phyloP scores from a whole-genome alignment of 805 yeast species.

The Priceomyces fermenticarens region DNA sequence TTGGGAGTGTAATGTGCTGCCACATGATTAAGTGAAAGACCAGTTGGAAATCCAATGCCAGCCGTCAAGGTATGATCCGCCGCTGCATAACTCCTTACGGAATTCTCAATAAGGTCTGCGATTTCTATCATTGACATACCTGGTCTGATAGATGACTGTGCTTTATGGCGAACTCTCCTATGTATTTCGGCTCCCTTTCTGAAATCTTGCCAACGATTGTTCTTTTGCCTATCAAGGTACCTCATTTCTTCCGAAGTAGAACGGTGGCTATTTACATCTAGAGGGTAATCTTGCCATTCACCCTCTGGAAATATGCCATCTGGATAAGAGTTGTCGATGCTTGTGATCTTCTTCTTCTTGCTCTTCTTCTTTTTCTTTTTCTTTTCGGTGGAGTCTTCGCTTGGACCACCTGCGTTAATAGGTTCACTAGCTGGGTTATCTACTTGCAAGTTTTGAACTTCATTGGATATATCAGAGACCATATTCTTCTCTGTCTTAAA shows the following conservation, averaged over 20 bases:
- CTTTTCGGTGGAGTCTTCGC: conserved; percentile 9
- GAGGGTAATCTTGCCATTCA: conserved; percentile 75
- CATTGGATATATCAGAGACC: neutral
- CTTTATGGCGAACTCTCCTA: conserved; percentile 81
- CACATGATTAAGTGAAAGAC: conserved; percentile 84
- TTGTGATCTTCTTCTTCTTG: conserved; percentile 53
- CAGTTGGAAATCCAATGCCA: conserved; percentile 99
- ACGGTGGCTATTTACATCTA: conserved; percentile 62
- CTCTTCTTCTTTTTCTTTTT: conserved; percentile 47
- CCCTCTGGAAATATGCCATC: conserved; percentile 82
- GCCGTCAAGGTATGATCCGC: conserved; percentile 63
- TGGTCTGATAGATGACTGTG: conserved; percentile 72
- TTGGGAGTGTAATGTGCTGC: conserved; percentile 99
- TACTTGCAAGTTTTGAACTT: conserved; percentile 2
- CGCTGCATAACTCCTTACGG: conserved; percentile 70
- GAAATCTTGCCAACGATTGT: conserved; percentile 75
- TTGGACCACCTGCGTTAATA: conserved; percentile 51
- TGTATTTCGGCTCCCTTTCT: conserved; percentile 97
- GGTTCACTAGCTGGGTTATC: neutral
- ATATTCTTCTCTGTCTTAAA: neutral
- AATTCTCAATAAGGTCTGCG: conserved; percentile 84
- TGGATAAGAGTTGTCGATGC: conserved; percentile 66
- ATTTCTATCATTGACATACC: conserved; percentile 91
- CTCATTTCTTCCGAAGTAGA: conserved; percentile 85
- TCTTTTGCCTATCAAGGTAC: conserved; percentile 63